These are phyloP conservation scores for Globisporangium echinulatum DNA, from an alignment of 352 stramenopile species.

Conservation along the genomic window DNA sequence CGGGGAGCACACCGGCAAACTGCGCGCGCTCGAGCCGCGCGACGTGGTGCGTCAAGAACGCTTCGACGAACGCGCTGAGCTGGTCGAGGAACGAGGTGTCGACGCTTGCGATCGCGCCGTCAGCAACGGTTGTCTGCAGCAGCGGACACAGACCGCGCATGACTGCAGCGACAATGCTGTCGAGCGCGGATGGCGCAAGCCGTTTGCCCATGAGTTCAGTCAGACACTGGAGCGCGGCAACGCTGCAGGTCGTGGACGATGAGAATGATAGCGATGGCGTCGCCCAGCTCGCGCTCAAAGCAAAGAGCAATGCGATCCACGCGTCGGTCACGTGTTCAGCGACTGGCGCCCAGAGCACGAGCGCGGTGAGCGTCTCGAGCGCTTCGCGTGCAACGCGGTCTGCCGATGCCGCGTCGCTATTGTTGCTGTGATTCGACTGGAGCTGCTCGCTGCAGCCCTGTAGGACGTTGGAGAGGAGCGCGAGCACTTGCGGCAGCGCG, in stretches of 20 bases:
- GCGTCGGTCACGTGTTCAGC: slow-evolving; percentile 42
- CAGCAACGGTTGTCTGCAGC: slow-evolving; percentile 52
- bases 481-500: slow-evolving; percentile 42
- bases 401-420: slow-evolving; percentile 17
- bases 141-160: slow-evolving; percentile 50
- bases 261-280: no score
- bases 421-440: background rate
- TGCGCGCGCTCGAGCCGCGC: slow-evolving; percentile 57
- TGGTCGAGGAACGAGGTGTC: slow-evolving; percentile 70
- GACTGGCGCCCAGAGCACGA: slow-evolving; percentile 48
- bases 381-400: slow-evolving; percentile 45
- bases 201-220: slow-evolving; percentile 65
- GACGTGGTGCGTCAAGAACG: slow-evolving; percentile 69
- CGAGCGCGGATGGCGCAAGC: slow-evolving; percentile 30
- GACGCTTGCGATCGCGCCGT: slow-evolving; percentile 35
- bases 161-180: slow-evolving; percentile 47
- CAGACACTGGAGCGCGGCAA: slow-evolving; percentile 48
- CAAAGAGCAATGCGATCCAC: slow-evolving; percentile 61
- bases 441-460: slow-evolving; percentile 34
- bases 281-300: slow-evolving; percentile 43
- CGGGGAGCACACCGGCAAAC: slow-evolving; percentile 37
- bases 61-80: slow-evolving; percentile 66
- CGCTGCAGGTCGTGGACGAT: slow-evolving; percentile 14
- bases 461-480: slow-evolving; percentile 45
- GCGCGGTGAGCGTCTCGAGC: slow-evolving; percentile 44